Base-by-base conservation (phyloP, 1,139 yeast species). In the Lodderomyces margitis region DNA sequence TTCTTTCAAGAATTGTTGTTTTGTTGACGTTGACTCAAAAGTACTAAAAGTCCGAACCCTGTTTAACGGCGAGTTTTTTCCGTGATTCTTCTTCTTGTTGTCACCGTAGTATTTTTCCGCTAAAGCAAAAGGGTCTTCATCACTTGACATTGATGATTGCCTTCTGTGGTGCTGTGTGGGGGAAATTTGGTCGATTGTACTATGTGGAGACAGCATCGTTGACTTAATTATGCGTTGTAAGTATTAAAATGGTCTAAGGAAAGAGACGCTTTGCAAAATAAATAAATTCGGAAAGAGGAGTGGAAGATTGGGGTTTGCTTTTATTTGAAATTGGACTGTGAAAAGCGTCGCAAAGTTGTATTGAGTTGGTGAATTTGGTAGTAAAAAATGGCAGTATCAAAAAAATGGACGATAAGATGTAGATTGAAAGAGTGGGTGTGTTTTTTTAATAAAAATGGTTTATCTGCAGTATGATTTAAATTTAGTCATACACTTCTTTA, bases 41-140 rank as follows among this genome's bases (percentile, higher is more conserved):
- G 74, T 73, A 5, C 80, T 74, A 56, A 69, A 62, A 0, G 89
- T 80, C 52, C 86, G 62, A 3, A 70, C 70, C 44, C 81, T 62
- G 24, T 71, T 75, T 27, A 63, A 53, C 41, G 58, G 65, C 7
- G 41, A 37, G 33, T 59, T 53, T 42, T 58, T 63, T 11, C 61
- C 57, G 40, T 56, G 60, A n/a, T 75, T 59, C 51, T 80, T 80
- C 2, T 81, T 78, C 21, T 21, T 34, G 15, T 61, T 64, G 2
- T 84, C 81, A 3, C 89, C 87, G 58, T 86, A 86, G 57, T 87
- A 87, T 23, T 74, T 69, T 44, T 85, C 92, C 0, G 94, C 78
- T 12, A 68, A 64, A 14, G 83, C 83, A 50, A 70, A 82, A 0
- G 94, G 94, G 56, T 81, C 85, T 35, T 66, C 64, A 10, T 73